A percentile compares a stretch with the other conserved stretches of the same genome.
These are phyloP conservation scores for Piper longum DNA, from an alignment of 164 flowering plant species.

Conservation along the genomic window DNA sequence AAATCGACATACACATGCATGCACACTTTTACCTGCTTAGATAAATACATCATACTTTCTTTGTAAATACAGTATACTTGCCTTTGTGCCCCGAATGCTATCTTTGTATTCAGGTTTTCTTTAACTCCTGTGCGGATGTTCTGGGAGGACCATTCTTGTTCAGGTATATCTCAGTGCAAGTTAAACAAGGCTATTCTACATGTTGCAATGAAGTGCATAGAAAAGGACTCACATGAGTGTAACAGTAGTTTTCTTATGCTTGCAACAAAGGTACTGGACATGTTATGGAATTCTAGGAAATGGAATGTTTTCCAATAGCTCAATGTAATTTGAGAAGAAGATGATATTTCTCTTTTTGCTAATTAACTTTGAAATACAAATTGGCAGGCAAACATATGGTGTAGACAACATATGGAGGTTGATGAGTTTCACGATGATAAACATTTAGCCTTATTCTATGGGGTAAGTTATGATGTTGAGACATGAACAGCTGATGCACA, in stretches of 20 bases:
- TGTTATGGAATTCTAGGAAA: background rate
- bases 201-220: conserved; percentile 41
- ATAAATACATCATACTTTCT: no score
- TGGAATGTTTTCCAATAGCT: background rate
- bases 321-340: background rate
- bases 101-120: conserved; percentile 6
- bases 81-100: background rate
- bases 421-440: conserved; percentile 71
- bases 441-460: conserved; percentile 39
- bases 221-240: conserved; percentile 25
- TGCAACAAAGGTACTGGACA: conserved; percentile 52
- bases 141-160: conserved; percentile 82
- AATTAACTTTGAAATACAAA: conserved; percentile 3
- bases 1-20: background rate
- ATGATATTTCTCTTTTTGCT: background rate
- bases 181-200: conserved; percentile 51
- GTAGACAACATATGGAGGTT: conserved; percentile 56
- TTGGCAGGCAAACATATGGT: conserved; percentile 66
- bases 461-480: conserved; percentile 26
- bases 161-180: conserved; percentile 57
- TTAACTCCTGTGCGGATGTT: conserved; percentile 38
- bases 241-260: conserved; percentile 31
- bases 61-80: background rate
- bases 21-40: background rate
- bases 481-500: background rate